phyloP scores from a whole-genome alignment of 129 eudicot genomes.

The Rutidosis leptorrhynchoides region DNA sequence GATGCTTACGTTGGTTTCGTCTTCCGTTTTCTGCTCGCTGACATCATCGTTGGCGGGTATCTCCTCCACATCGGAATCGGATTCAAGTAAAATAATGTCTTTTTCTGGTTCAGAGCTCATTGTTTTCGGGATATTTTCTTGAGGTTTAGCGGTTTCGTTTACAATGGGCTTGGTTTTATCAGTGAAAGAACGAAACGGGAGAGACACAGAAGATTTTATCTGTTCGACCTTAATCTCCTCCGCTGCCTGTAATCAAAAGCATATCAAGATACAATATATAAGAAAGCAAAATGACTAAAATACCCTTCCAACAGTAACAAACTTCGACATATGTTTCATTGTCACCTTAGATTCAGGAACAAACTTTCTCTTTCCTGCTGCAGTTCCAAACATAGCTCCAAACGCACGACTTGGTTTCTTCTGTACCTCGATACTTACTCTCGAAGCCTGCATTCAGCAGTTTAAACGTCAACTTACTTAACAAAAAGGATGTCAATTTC shows the following conservation, averaged over 20 bases:
- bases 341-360: slow-evolving; percentile 49
- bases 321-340: not conserved
- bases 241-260: slow-evolving; percentile 38
- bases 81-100: slow-evolving; percentile 41
- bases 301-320: slow-evolving; percentile 7
- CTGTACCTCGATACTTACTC: slow-evolving; percentile 64
- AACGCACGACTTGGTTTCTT: slow-evolving; percentile 81
- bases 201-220: slow-evolving; percentile 45
- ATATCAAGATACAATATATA: not conserved
- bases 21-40: slow-evolving; percentile 28
- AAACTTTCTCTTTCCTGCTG: slow-evolving; percentile 69
- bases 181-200: slow-evolving; percentile 62
- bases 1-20: slow-evolving; percentile 29
- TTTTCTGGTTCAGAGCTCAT: slow-evolving; percentile 25
- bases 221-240: slow-evolving; percentile 58
- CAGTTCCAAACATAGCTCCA: slow-evolving; percentile 75
- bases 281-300: not conserved
- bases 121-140: slow-evolving; percentile 21
- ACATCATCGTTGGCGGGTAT: slow-evolving; percentile 26
- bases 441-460: slow-evolving; percentile 43
- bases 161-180: slow-evolving; percentile 26
- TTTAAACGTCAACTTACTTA: not conserved
- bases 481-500: not conserved
- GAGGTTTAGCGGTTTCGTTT: slow-evolving; percentile 30
- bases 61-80: slow-evolving; percentile 37